Evolutionary conservation across 306 rosid species (phyloP), one percentile per base, ranked within the genome.

Genomic region (Trichosanthes truncata): DNA sequence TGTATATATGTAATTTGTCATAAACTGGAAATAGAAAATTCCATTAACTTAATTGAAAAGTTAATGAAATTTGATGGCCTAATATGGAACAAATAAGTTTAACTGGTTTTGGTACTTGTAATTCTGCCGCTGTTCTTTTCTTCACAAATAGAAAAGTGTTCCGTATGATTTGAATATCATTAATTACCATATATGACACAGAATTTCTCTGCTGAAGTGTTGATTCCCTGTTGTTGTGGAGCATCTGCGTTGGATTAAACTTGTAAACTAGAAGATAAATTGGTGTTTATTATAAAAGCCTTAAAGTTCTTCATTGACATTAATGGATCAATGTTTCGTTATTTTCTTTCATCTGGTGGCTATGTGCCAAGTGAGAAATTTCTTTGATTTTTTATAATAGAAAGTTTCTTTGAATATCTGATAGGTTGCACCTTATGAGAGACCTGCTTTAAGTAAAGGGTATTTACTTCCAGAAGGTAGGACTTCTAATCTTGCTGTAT

Each of bases 361-460:
- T 13, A 49, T 74, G 3, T 74, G 25, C n/a, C 6, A 31, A 74
- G 78, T 74, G 61, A 41, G 78, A 31, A 74, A 7, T 49, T 15
- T 74, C 61, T 74, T 49, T 35, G 12, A 76, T 36, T 51, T 74
- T 17, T 10, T 84, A 56, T 66, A 78, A 65, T 76, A 63, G 43
- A 67, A 63, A 77, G 84, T 68, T 63, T 52, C 46, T 68, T 60
- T 20, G 52, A 71, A 59, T 81, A 40, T 71, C 41, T 88, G 86
- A 87, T 91, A 95, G 99, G 97, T 93, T 76, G 87, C 97, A 4
- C 99, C 99, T 76, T 95, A 95, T 80, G 99, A 95, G 90, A 95
- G 99, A 80, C 99, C 99, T 77, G 99, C 98, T 71, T 88, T 95
- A 84, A 93, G 99, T 90, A 95, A 95, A 86, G 99, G 99, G 35